These are phyloP conservation scores for Colletotrichum sp. DNA, from an alignment of 2,329 filamentous ascomycete genomes.

Conservation along the genomic window DNA sequence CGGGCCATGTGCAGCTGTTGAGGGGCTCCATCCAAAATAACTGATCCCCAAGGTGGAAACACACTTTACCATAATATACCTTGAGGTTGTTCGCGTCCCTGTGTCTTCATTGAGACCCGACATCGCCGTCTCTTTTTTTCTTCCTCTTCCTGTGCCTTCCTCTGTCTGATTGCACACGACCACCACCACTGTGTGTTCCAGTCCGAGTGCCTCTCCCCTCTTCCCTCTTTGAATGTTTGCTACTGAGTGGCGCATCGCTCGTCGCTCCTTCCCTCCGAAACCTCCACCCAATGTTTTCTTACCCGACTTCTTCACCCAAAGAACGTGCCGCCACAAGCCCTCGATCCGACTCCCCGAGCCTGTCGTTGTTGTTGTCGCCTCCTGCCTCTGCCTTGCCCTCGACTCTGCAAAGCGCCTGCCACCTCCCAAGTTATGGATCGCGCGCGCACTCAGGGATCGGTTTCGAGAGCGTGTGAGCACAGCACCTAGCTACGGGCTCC, in stretches of 20 bases:
- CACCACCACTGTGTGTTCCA: neutral
- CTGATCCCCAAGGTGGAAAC: conserved; percentile 12
- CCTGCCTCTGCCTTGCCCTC: neutral
- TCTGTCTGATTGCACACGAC: neutral
- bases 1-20: conserved; percentile 11
- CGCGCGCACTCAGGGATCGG: conserved; percentile 26
- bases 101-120: conserved; percentile 10
- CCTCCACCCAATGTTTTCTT: conserved; percentile 22
- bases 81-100: neutral
- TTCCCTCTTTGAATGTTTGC: conserved; percentile 16
- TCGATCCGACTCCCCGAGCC: conserved; percentile 4
- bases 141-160: neutral
- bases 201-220: neutral
- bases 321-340: conserved; percentile 21
- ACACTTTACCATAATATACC: conserved; percentile 13
- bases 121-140: conserved; percentile 2
- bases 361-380: neutral
- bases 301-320: conserved; percentile 14
- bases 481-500: conserved; percentile 29
- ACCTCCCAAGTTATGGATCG: conserved; percentile 36
- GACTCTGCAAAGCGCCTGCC: neutral
- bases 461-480: conserved; percentile 33
- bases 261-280: conserved; percentile 13
- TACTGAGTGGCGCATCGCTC: conserved; percentile 19
- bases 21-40: conserved; percentile 20